These are phyloP conservation scores for Barnettozyma hawaiiensis DNA, from an alignment of 1,139 yeast genomes.

Conservation along the genomic window DNA sequence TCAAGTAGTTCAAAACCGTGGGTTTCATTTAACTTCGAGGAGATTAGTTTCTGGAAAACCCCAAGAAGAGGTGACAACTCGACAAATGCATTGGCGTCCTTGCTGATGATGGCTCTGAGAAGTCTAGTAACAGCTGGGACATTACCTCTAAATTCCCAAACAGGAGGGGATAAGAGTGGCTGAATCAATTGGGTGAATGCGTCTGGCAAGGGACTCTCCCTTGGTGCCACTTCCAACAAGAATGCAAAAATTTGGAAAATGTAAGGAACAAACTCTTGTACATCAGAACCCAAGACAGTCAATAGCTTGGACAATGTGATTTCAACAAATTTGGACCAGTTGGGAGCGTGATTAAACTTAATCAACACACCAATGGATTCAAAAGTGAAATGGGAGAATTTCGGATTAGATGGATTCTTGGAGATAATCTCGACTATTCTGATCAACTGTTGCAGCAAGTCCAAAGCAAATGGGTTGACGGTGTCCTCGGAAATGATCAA, in stretches of 20 bases:
- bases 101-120: slow-evolving; percentile 62
- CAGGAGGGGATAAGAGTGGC: slow-evolving; percentile 80
- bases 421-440: slow-evolving; percentile 65
- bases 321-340: slow-evolving; percentile 44
- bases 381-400: slow-evolving; percentile 83
- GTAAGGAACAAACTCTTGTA: slow-evolving; percentile 92
- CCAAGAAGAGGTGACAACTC: slow-evolving; percentile 78
- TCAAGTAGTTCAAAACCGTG: slow-evolving; percentile 84
- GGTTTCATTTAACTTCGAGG: slow-evolving; percentile 75
- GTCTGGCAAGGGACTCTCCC: slow-evolving; percentile 46
- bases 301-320: slow-evolving; percentile 63
- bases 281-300: slow-evolving; percentile 69
- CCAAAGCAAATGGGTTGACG: slow-evolving; percentile 37
- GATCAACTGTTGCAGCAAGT: slow-evolving; percentile 57
- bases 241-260: slow-evolving; percentile 83
- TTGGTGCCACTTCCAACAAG: slow-evolving; percentile 61
- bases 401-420: slow-evolving; percentile 92
- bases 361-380: slow-evolving; percentile 80
- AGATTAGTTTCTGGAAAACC: slow-evolving; percentile 88
- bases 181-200: slow-evolving; percentile 61
- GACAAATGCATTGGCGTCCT: slow-evolving; percentile 50
- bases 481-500: slow-evolving; percentile 69
- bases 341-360: slow-evolving; percentile 40
- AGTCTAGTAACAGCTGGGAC: slow-evolving; percentile 88
- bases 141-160: slow-evolving; percentile 93